Conservation (phyloP, 805 yeast species). For the Candida chauliodis region DNA sequence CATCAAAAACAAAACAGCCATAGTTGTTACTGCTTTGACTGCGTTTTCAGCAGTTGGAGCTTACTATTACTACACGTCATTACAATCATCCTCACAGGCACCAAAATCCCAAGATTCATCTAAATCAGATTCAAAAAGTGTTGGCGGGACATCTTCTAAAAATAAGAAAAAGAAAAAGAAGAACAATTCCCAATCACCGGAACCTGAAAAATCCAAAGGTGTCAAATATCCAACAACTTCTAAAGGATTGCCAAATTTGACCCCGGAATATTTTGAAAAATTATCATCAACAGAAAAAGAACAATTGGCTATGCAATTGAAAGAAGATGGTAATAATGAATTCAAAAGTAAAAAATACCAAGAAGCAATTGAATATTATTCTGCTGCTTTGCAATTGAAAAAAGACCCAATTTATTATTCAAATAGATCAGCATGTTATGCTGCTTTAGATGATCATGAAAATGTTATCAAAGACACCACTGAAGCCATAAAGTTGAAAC, state of each 20-base stretch:
- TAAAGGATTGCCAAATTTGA: constrained; percentile 56
- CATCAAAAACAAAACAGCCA: constrained; percentile 57
- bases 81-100: constrained; percentile 12
- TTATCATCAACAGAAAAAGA: constrained; percentile 54
- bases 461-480: constrained; percentile 87
- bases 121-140: constrained; percentile 18
- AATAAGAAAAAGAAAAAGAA: constrained; percentile 36
- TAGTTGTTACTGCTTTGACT: constrained; percentile 60
- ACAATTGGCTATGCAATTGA: constrained; percentile 68
- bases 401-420: constrained; percentile 88
- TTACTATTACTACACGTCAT: constrained; percentile 44
- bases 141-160: constrained; percentile 27
- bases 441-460: constrained; percentile 73
- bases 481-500: constrained; percentile 78
- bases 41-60: constrained; percentile 64
- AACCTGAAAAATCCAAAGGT: constrained; percentile 11
- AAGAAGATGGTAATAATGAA: constrained; percentile 82
- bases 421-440: constrained; percentile 94
- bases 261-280: constrained; percentile 40
- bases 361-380: constrained; percentile 76
- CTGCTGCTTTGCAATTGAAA: constrained; percentile 71
- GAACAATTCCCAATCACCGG: constrained; percentile 19
- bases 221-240: constrained; percentile 50
- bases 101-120: constrained; percentile 2
- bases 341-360: constrained; percentile 69